These are phyloP conservation scores for Begonia masoniana DNA, from an alignment of 306 rosid genomes.

Conservation along the genomic window DNA sequence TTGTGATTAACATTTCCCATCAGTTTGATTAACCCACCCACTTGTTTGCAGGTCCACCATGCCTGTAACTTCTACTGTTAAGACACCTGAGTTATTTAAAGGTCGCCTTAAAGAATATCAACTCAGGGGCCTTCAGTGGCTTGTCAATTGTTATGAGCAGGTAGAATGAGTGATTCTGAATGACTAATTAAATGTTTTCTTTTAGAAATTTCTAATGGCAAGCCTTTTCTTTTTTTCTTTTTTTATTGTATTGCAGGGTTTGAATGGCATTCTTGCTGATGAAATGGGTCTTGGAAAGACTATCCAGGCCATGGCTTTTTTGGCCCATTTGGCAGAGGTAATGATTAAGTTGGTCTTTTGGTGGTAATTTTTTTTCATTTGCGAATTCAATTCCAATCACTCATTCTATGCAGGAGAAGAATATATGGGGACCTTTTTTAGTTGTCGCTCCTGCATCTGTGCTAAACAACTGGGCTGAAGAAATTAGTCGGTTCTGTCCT, in stretches of 20 bases:
- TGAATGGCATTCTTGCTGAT: slow-evolving; percentile 98
- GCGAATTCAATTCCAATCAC: slow-evolving; percentile 14
- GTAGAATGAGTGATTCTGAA: slow-evolving; percentile 26
- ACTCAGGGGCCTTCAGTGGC: slow-evolving; percentile 97
- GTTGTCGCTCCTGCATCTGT: slow-evolving; percentile 98
- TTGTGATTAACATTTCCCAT: slow-evolving; percentile 10
- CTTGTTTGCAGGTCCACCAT: slow-evolving; percentile 74
- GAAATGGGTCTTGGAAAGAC: slow-evolving; percentile 99
- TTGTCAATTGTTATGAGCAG: slow-evolving; percentile 99
- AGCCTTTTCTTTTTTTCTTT: neutral
- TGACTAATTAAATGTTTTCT: slow-evolving; percentile 1
- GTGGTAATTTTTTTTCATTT: slow-evolving; percentile 8
- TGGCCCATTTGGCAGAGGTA: slow-evolving; percentile 99
- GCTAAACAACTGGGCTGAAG: slow-evolving; percentile 96
- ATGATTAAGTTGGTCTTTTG: slow-evolving; percentile 15
- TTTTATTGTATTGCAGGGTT: slow-evolving; percentile 49
- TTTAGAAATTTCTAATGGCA: neutral
- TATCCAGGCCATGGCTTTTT: slow-evolving; percentile 95
- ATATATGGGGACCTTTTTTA: slow-evolving; percentile 98
- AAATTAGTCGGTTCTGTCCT: slow-evolving; percentile 94
- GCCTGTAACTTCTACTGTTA: slow-evolving; percentile 96
- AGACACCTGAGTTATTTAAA: slow-evolving; percentile 74
- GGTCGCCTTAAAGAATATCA: slow-evolving; percentile 87
- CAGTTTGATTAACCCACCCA: slow-evolving; percentile 16
- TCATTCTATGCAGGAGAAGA: slow-evolving; percentile 63